These are phyloP conservation scores for Chrysoporthe puriensis DNA, from an alignment of 2,329 filamentous ascomycete genomes.

Conservation along the genomic window DNA sequence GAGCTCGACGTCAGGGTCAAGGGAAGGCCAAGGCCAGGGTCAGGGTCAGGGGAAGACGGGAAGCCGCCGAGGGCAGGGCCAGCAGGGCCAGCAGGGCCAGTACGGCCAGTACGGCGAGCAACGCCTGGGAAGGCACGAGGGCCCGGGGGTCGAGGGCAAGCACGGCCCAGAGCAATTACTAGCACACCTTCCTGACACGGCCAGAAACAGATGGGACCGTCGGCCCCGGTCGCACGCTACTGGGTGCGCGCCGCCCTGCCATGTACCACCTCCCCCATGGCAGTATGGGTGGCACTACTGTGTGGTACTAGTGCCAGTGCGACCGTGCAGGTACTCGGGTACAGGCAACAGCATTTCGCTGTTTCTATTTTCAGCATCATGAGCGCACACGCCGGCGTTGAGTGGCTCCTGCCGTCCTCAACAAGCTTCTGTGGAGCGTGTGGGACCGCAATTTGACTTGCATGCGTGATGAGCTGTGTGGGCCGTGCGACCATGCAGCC, in stretches of 20 bases:
- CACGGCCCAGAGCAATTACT: neutral
- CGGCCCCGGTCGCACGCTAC: neutral
- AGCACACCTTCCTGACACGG: constrained; percentile 11
- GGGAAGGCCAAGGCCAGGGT: neutral
- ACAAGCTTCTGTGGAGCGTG: constrained; percentile 6
- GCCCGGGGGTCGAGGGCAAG: neutral
- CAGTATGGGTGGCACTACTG: no score
- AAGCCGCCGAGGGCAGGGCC: neutral
- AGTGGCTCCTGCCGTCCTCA: constrained; percentile 8
- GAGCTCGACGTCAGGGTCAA: neutral
- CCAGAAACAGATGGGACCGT: constrained; percentile 1
- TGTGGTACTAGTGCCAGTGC: neutral
- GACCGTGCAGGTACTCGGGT: neutral
- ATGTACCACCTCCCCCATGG: neutral
- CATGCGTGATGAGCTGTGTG: constrained; percentile 5
- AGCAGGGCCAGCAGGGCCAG: neutral
- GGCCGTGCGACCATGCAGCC: neutral
- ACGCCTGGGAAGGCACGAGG: no score
- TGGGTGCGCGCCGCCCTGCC: neutral
- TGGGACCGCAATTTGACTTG: constrained; percentile 16
- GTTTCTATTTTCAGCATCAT: constrained; percentile 11
- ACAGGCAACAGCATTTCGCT: neutral
- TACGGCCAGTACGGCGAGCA: neutral
- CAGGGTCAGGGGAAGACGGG: constrained; percentile 1
- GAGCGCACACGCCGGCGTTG: neutral